phyloP scores from a whole-genome alignment of 768 basidiomycete species.

The Hypholoma fasciculare region DNA sequence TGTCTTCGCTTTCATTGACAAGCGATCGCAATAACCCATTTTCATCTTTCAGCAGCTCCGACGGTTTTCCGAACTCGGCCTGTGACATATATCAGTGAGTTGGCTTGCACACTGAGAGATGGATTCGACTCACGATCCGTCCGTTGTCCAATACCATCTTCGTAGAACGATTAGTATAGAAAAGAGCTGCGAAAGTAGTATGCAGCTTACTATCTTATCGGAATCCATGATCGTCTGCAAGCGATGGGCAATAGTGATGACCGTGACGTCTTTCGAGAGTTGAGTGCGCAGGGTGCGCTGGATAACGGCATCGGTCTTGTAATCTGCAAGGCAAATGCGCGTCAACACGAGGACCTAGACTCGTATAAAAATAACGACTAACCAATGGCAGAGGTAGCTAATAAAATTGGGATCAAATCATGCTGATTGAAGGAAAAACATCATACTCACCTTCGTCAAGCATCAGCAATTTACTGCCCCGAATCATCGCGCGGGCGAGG shows the following conservation, averaged over 20 bases:
- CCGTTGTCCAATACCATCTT: slow-evolving; percentile 36
- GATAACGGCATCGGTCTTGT: slow-evolving; percentile 65
- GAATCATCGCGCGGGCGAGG: slow-evolving; percentile 59
- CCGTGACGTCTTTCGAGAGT: slow-evolving; percentile 55
- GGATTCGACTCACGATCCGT: slow-evolving; percentile 5
- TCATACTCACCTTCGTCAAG: slow-evolving; percentile 47
- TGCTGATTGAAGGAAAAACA: slow-evolving; percentile 13
- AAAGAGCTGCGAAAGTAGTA: neutral
- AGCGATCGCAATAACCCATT: slow-evolving; percentile 9
- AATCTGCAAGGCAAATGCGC: slow-evolving; percentile 31
- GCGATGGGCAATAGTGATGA: slow-evolving; percentile 71
- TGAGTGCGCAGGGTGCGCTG: slow-evolving; percentile 68
- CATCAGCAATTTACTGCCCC: slow-evolving; percentile 57
- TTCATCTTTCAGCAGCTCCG: slow-evolving; percentile 10
- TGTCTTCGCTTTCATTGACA: slow-evolving; percentile 18
- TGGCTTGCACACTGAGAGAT: neutral
- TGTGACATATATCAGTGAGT: neutral
- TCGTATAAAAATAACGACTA: neutral
- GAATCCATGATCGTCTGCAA: slow-evolving; percentile 71
- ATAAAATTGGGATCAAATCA: neutral
- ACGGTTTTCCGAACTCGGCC: slow-evolving; percentile 15
- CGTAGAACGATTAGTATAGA: neutral
- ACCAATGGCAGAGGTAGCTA: slow-evolving; percentile 51
- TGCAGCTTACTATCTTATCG: slow-evolving; percentile 45
- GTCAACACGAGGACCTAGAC: neutral